A percentile compares a stretch with the other conserved stretches of the same genome.
These are phyloP conservation scores for Solanum piurae DNA, from an alignment of 257 asterid species.

Conservation along the genomic window DNA sequence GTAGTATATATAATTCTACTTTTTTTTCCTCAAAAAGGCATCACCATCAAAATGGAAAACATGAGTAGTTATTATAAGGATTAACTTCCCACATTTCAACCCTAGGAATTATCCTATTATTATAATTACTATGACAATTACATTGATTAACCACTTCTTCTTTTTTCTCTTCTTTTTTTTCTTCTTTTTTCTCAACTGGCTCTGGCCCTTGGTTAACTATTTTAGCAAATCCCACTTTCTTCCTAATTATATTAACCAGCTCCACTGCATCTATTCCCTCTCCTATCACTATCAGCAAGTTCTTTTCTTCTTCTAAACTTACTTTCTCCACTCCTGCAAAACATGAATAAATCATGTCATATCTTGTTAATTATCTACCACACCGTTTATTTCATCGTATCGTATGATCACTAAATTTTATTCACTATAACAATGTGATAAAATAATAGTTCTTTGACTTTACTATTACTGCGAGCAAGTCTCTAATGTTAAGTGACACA, in stretches of 20 bases:
- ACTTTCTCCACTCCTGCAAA: constrained; percentile 34
- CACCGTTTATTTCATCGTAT: neutral
- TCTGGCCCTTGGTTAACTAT: constrained; percentile 24
- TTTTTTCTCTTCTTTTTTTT: neutral
- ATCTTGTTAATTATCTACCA: neutral
- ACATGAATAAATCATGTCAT: neutral
- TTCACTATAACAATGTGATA: neutral
- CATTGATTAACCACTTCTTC: neutral
- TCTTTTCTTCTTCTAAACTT: constrained; percentile 30
- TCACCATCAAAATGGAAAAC: neutral
- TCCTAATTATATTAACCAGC: constrained; percentile 31
- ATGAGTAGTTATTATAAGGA: neutral
- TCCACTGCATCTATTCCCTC: constrained; percentile 45
- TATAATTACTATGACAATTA: neutral
- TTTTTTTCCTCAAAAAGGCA: neutral
- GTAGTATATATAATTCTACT: neutral
- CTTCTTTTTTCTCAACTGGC: constrained; percentile 10
- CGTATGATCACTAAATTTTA: neutral
- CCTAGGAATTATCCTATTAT: neutral
- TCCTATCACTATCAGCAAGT: constrained; percentile 45
- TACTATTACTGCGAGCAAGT: neutral
- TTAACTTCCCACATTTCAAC: neutral
- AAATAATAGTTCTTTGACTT: neutral
- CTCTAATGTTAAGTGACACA: neutral
- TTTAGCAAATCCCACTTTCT: constrained; percentile 39